Evolutionary conservation across 1,284 basidiomycete genomes (phyloP).

Genomic region (Pseudozyma tsukubaensis): DNA sequence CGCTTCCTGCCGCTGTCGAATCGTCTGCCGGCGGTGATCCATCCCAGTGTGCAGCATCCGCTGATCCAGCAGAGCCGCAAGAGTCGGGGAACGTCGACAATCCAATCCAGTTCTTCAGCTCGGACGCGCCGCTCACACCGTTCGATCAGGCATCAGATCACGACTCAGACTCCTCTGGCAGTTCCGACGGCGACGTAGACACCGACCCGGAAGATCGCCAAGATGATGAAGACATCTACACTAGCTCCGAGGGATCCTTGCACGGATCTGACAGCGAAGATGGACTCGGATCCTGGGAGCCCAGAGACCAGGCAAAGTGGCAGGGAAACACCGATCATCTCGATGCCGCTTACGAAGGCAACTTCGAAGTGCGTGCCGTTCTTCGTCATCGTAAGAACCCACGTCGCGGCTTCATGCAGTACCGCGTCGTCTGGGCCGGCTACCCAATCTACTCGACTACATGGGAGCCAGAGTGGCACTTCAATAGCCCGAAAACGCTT

Average conservation of each 20-base stretch:
- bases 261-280: conserved; percentile 36
- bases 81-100: conserved; percentile 4
- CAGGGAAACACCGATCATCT: conserved; percentile 31
- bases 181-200: conserved; percentile 14
- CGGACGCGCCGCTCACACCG: conserved; percentile 10
- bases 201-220: conserved; percentile 23
- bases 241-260: conserved; percentile 46
- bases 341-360: conserved; percentile 35
- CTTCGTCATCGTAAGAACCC: conserved; percentile 42
- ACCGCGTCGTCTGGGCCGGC: conserved; percentile 37
- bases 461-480: conserved; percentile 39
- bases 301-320: conserved; percentile 34
- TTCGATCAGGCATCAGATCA: neutral
- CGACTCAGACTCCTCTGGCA: conserved; percentile 28
- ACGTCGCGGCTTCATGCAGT: conserved; percentile 36
- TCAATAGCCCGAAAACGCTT: conserved; percentile 24
- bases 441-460: conserved; percentile 41
- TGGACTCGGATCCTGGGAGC: conserved; percentile 30
- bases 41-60: conserved; percentile 17
- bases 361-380: conserved; percentile 29
- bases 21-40: neutral
- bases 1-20: conserved; percentile 12
- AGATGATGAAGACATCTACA: conserved; percentile 23
- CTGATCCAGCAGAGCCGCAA: neutral
- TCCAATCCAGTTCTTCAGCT: conserved; percentile 15